Evolutionary conservation across 2,329 filamentous ascomycete species (phyloP).

Genomic region (Aspergillus fumigatiaffinis): DNA sequence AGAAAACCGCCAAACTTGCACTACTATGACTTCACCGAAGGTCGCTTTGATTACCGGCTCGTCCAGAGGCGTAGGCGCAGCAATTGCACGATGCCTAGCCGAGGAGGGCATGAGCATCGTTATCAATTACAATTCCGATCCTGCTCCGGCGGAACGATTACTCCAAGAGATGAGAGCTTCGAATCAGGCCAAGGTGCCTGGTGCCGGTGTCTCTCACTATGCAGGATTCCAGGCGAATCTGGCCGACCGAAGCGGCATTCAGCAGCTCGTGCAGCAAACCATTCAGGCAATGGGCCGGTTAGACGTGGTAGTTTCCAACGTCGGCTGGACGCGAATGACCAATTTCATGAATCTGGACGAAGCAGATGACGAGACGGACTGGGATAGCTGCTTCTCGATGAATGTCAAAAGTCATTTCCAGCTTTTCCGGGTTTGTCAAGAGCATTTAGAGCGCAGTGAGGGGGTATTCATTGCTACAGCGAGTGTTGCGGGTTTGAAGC

Average conservation of each 20-base stretch:
- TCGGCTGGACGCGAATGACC: slow-evolving; percentile 39
- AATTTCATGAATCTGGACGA: slow-evolving; percentile 28
- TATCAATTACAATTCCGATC: slow-evolving; percentile 45
- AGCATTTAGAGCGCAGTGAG: slow-evolving; percentile 53
- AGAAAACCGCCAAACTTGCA: no score
- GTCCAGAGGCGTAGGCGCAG: slow-evolving; percentile 33
- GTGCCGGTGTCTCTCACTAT: neutral
- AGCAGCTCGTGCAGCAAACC: slow-evolving; percentile 43
- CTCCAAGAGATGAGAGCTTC: neutral
- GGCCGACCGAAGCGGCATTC: slow-evolving; percentile 1
- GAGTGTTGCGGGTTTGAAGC: slow-evolving; percentile 60
- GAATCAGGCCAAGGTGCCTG: neutral
- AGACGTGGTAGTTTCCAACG: slow-evolving; percentile 44
- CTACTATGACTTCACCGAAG: slow-evolving; percentile 15
- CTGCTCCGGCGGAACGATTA: slow-evolving; percentile 29
- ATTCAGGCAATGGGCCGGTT: slow-evolving; percentile 44
- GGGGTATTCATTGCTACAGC: slow-evolving; percentile 63
- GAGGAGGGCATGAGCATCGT: slow-evolving; percentile 31
- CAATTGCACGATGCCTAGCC: slow-evolving; percentile 33
- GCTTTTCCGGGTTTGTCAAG: slow-evolving; percentile 54
- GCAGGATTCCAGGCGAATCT: neutral
- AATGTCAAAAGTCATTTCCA: slow-evolving; percentile 62
- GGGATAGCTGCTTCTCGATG: slow-evolving; percentile 57
- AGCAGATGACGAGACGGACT: slow-evolving; percentile 49
- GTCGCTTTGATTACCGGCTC: slow-evolving; percentile 36